These are phyloP conservation scores for Saccharomycopsis vini DNA, from an alignment of 805 yeast genomes.

Conservation along the genomic window DNA sequence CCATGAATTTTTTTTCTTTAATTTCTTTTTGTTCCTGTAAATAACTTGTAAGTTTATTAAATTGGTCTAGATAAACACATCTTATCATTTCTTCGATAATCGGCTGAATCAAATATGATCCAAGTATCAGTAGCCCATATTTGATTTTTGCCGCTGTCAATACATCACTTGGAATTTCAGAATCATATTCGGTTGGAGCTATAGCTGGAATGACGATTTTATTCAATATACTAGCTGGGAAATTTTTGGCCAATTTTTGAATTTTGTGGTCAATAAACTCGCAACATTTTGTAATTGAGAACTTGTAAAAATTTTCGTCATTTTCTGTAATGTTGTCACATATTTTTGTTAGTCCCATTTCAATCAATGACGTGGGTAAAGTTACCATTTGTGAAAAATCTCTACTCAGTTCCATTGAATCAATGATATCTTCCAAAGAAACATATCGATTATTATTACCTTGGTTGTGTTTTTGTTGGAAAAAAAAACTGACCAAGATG, in stretches of 20 bases:
- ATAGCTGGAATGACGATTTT: constrained; percentile 11
- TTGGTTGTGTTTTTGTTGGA: background rate
- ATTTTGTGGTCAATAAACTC: constrained; percentile 2
- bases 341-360: background rate
- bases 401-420: constrained; percentile 8
- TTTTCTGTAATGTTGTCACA: constrained; percentile 12
- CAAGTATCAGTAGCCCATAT: constrained; percentile 6
- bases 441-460: constrained; percentile 1
- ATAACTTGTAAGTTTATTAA: background rate
- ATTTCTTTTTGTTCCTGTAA: constrained; percentile 1
- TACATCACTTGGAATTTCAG: constrained; percentile 4
- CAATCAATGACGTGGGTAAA: constrained; percentile 3
- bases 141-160: constrained; percentile 8
- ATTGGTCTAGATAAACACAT: background rate
- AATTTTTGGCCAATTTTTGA: constrained; percentile 6
- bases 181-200: constrained; percentile 10
- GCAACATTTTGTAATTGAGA: background rate
- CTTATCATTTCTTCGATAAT: background rate
- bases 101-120: constrained; percentile 7
- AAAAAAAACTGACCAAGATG: constrained; percentile 8
- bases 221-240: constrained; percentile 10
- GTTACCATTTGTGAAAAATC: constrained; percentile 1
- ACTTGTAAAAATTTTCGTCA: constrained; percentile 11
- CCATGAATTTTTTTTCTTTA: constrained; percentile 3
- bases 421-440: constrained; percentile 16